Percentiles rank a stretch among this genome's conserved stretches.
phyloP scores from a whole-genome alignment of 352 stramenopile species.

The Halophytophthora batemanensis region DNA sequence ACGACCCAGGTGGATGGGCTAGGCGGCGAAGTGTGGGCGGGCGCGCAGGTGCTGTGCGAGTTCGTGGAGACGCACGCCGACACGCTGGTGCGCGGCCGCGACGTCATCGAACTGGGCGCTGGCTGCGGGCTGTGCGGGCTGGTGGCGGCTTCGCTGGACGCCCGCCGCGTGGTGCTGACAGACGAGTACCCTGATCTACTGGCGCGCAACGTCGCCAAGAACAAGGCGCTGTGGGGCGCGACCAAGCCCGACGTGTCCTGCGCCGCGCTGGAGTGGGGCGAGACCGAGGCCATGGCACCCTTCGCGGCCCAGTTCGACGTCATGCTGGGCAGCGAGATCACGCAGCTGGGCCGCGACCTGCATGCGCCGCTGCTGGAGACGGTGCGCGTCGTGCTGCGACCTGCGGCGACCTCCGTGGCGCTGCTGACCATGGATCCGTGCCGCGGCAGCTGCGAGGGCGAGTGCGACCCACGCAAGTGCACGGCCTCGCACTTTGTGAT shows the following conservation, averaged over 20 bases:
- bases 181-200: constrained; percentile 61
- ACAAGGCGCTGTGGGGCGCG: constrained; percentile 25
- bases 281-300: constrained; percentile 22
- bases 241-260: constrained; percentile 17
- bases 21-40: constrained; percentile 58
- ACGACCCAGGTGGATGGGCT: constrained; percentile 51
- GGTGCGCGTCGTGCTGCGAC: constrained; percentile 29
- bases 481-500: constrained; percentile 52
- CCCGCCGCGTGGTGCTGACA: constrained; percentile 31
- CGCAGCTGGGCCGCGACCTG: constrained; percentile 41
- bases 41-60: constrained; percentile 48
- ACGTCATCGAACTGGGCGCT: constrained; percentile 56
- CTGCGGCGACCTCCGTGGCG: constrained; percentile 25
- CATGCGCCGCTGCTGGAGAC: constrained; percentile 44
- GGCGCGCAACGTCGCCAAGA: constrained; percentile 37
- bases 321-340: constrained; percentile 61
- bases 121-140: constrained; percentile 55
- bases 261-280: constrained; percentile 35
- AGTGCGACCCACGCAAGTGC: constrained; percentile 46
- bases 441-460: constrained; percentile 26
- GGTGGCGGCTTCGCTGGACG: constrained; percentile 37
- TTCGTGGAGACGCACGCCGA: constrained; percentile 34
- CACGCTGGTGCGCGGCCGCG: constrained; percentile 19
- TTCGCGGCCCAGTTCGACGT: constrained; percentile 44
- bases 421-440: constrained; percentile 61